Percentiles rank a stretch among this genome's conserved stretches.
Evolutionary conservation across 495 filamentous ascomycete genomes (phyloP).

Genomic region (Sporormia fimetaria): DNA sequence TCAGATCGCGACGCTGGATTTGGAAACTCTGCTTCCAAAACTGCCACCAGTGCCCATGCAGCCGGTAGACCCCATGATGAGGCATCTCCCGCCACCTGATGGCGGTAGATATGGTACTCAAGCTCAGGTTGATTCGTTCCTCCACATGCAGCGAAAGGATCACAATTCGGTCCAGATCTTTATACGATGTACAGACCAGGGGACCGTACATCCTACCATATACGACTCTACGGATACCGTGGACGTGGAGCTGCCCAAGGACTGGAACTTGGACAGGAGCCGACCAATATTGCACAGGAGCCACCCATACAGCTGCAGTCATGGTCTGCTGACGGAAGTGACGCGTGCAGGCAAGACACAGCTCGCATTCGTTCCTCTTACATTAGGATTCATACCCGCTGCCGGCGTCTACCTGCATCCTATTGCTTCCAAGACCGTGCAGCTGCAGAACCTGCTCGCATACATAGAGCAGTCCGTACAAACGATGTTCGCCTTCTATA

Average conservation of each 20-base stretch:
- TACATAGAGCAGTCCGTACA: conserved; percentile 69
- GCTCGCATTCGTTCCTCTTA: conserved; percentile 57
- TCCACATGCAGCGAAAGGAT: conserved; percentile 50
- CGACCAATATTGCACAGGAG: conserved; percentile 47
- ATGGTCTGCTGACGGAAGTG: conserved; percentile 51
- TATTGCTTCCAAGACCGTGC: conserved; percentile 73
- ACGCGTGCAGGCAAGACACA: conserved; percentile 1
- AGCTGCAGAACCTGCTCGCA: conserved; percentile 70
- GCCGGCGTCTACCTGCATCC: conserved; percentile 72
- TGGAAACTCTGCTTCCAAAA: conserved; percentile 70
- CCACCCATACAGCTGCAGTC: conserved; percentile 62
- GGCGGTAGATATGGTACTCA: conserved; percentile 64
- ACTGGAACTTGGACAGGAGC: conserved; percentile 6
- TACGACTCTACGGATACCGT: conserved; percentile 87
- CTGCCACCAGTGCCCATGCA: conserved; percentile 51
- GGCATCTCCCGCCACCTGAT: conserved; percentile 3
- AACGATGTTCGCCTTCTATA: conserved; percentile 68
- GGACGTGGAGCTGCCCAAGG: conserved; percentile 38
- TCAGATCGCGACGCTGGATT: conserved; percentile 65
- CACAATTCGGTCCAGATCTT: conserved; percentile 70
- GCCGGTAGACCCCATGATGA: conserved; percentile 15
- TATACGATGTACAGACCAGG: conserved; percentile 64
- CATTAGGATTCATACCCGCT: conserved; percentile 67
- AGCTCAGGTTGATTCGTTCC: conserved; percentile 57
- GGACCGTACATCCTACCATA: conserved; percentile 69